Evolutionary conservation across 176 grass and related monocot species (phyloP).

Genomic region (Miscanthus lutarioriparius): DNA sequence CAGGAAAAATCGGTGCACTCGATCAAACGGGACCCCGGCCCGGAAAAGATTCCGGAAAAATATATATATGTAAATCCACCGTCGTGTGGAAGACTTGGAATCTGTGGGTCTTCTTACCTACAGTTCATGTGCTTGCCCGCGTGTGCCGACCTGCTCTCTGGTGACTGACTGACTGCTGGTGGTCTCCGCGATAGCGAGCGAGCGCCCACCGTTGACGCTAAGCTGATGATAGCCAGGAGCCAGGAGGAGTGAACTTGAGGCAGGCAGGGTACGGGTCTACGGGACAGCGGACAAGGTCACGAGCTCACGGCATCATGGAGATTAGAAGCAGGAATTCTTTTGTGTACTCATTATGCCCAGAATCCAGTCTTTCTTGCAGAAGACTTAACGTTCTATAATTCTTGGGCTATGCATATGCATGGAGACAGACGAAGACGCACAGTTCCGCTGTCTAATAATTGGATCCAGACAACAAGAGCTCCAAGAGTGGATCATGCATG

Average conservation of each 20-base stretch:
- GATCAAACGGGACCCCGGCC: too few relatives aligned
- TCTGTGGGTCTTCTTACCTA: neutral
- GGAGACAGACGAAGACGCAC: neutral
- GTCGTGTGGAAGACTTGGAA: neutral
- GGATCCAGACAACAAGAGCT: neutral
- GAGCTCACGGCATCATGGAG: neutral
- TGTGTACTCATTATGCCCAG: neutral
- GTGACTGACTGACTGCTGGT: neutral
- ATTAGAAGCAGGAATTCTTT: neutral
- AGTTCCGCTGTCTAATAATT: neutral
- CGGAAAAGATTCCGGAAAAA: neutral
- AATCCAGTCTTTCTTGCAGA: neutral
- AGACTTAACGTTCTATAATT: neutral
- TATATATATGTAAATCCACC: neutral
- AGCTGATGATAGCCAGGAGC: neutral
- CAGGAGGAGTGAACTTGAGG: constrained; percentile 1
- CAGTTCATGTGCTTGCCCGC: neutral
- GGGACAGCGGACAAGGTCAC: neutral
- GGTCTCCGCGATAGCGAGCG: neutral
- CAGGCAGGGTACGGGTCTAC: neutral
- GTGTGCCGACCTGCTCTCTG: neutral
- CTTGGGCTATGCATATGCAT: neutral
- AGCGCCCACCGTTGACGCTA: neutral
- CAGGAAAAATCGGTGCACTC: neutral
- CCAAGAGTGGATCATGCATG: neutral